phyloP scores from a whole-genome alignment of 176 grass and related monocot genomes.

The Hordeum marinum region DNA sequence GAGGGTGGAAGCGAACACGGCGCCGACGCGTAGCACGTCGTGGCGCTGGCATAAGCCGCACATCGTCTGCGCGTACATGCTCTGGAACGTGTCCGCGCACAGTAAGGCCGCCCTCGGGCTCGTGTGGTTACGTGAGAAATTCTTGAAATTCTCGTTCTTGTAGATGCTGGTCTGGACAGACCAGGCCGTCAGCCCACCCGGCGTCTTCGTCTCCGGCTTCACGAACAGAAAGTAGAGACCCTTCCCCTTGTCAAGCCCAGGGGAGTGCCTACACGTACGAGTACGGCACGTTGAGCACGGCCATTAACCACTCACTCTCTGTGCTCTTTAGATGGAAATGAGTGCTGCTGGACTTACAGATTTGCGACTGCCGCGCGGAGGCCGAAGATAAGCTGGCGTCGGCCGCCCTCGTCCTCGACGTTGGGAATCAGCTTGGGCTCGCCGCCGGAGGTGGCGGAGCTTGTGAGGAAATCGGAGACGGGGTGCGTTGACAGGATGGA shows the following conservation, averaged over 20 bases:
- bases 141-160: not conserved
- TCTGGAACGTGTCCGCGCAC: constrained; percentile 13
- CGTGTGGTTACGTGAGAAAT: constrained; percentile 38
- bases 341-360: constrained; percentile 8
- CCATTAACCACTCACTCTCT: not conserved
- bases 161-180: constrained; percentile 62
- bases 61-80: constrained; percentile 94
- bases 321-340: too few species aligned
- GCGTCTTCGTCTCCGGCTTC: constrained; percentile 58
- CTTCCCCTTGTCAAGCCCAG: constrained; percentile 57
- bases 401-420: constrained; percentile 47
- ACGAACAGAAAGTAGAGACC: constrained; percentile 72
- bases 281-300: not conserved
- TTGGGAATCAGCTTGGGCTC: constrained; percentile 58
- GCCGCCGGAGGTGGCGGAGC: constrained; percentile 55
- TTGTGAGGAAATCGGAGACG: constrained; percentile 52
- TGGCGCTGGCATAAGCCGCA: constrained; percentile 72
- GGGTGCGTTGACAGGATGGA: constrained; percentile 51
- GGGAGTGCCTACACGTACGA: constrained; percentile 26
- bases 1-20: constrained; percentile 53
- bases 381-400: constrained; percentile 43
- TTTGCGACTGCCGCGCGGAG: constrained; percentile 57
- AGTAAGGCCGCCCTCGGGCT: constrained; percentile 64
- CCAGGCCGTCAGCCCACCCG: constrained; percentile 37
- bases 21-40: constrained; percentile 70